These are phyloP conservation scores for Panicum virgatum DNA, from an alignment of 202 grass and related monocot species.

Conservation along the genomic window DNA sequence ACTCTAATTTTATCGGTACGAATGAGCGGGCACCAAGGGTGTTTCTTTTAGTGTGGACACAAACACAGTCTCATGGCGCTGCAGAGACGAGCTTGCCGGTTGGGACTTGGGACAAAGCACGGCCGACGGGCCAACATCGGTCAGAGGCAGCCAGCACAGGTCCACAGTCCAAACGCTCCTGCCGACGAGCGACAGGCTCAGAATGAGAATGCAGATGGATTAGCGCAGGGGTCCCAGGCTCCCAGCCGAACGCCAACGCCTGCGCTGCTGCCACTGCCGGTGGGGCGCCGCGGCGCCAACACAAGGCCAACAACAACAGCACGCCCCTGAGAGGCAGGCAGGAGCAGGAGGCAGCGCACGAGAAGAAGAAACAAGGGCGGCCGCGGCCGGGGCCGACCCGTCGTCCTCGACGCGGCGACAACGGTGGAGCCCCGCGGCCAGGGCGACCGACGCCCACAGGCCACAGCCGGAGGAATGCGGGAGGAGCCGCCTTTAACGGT, in stretches of 20 bases:
- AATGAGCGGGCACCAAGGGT: too few relatives aligned
- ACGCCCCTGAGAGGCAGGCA: background rate
- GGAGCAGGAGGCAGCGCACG: background rate
- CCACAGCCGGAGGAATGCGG: slow-evolving; percentile 25
- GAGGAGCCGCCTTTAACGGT: slow-evolving; percentile 49
- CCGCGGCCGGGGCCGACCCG: too few relatives aligned
- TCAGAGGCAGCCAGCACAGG: background rate
- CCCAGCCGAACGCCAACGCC: background rate
- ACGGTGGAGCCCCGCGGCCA: too few relatives aligned
- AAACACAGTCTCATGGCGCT: background rate
- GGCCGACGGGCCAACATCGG: background rate
- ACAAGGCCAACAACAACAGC: background rate
- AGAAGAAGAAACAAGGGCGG: too few relatives aligned
- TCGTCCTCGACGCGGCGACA: too few relatives aligned
- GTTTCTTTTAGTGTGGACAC: too few relatives aligned
- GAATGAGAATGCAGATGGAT: background rate
- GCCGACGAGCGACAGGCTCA: background rate
- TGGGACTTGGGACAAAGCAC: background rate
- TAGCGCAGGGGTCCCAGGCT: background rate
- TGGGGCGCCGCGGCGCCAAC: background rate
- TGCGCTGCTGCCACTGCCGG: background rate
- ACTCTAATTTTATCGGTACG: too few relatives aligned
- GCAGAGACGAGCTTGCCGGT: background rate
- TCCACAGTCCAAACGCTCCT: background rate
- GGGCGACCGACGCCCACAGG: too few relatives aligned